These are phyloP conservation scores for Melocanna baccifera DNA, from an alignment of 176 grass and related monocot genomes.

Conservation along the genomic window DNA sequence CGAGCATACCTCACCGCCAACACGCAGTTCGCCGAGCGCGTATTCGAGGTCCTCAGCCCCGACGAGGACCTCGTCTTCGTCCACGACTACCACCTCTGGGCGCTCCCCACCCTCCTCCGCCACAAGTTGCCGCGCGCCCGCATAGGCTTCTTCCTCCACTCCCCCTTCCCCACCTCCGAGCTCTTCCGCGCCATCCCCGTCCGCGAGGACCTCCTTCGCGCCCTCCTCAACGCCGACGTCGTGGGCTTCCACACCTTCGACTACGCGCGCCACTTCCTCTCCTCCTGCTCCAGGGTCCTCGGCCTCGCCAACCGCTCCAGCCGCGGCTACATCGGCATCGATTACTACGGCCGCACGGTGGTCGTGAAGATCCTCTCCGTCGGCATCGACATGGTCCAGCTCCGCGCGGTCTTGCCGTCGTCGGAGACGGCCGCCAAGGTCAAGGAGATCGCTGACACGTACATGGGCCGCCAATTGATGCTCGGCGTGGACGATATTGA, in stretches of 20 bases:
- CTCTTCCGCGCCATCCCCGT: conserved; percentile 52
- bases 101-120: conserved; percentile 54
- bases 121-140: conserved; percentile 32
- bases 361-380: conserved; percentile 60
- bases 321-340: conserved; percentile 50
- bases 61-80: conserved; percentile 50
- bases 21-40: conserved; percentile 48
- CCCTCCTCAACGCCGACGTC: conserved; percentile 62
- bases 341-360: conserved; percentile 56
- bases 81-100: conserved; percentile 60
- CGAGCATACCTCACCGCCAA: conserved; percentile 46
- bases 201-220: conserved; percentile 56
- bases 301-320: conserved; percentile 40
- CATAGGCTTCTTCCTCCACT: conserved; percentile 68
- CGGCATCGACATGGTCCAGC: conserved; percentile 57
- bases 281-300: conserved; percentile 47
- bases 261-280: conserved; percentile 65
- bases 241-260: conserved; percentile 70
- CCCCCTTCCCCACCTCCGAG: conserved; percentile 58
- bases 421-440: conserved; percentile 40
- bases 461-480: conserved; percentile 38
- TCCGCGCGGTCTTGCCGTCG: conserved; percentile 30
- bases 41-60: conserved; percentile 45
- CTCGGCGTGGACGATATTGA: conserved; percentile 60
- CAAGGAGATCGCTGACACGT: conserved; percentile 42